Base-by-base conservation (phyloP, 2,329 filamentous ascomycete species). In the Sclerotinia glacialis region DNA sequence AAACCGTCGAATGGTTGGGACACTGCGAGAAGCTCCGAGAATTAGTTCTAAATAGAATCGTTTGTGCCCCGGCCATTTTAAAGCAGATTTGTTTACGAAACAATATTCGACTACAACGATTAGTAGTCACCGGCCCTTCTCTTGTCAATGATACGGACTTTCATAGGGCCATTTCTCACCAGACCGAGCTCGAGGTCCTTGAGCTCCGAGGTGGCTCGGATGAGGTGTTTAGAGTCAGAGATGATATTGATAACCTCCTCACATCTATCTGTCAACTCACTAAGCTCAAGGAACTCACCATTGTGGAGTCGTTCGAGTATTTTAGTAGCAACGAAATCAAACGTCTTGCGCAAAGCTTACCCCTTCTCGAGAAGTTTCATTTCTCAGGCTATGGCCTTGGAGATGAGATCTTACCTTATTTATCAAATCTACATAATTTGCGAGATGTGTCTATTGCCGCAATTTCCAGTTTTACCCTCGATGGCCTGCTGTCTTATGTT, bases 361-460 rank as follows among this genome's bases (percentile, higher is more conserved):
- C 37, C 31, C 67, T 79, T 21, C 79, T 90, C 0, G 84, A 87
- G 69, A 81, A 85, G 16, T 75, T 90, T 18, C 82, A 79, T 54
- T 81, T 89, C 59, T 82, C 80, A 53, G 86, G 86, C 11, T 79
- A 81, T 53, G 82, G 83, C 21, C 75, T 84, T 28, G 79, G 82
- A 6, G 82, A 86, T 68, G 78, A 80, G 28, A 77, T 83, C 14
- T 79, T 83, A 66, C 73, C 74, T 44, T 72, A 74, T 4, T 73
- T 86, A 16, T 78, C 83, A 14, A 74, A 74, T 7, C 77, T 88
- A 53, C 74, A 74, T 4, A 78, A 81, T 42, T 76, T 90, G 46
- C 82, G 81, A 55, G 78, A 76, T 5, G 77, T 89, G 8, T 81
- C 80, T 5, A 82, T 89, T 52, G 81, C 80, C 47, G 85, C 83